Base-by-base conservation (phyloP, 2,329 filamentous ascomycete genomes). In the Penicillium sp. region DNA sequence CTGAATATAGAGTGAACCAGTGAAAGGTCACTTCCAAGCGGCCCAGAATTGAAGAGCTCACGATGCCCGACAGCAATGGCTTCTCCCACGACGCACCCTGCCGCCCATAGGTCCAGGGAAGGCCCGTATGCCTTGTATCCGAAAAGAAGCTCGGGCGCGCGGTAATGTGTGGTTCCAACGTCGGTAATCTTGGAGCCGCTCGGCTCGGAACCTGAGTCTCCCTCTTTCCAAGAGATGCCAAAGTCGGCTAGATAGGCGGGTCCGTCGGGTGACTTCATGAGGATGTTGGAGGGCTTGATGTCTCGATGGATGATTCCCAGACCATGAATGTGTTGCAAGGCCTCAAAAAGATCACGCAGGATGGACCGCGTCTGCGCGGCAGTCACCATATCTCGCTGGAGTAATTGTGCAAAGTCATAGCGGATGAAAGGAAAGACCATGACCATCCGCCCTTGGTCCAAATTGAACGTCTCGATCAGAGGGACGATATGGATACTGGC, bases 1-100 rank as follows among this genome's bases (percentile, higher is more conserved):
- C 87, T 84, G 71, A 98, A 97, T 33, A 97, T 91, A 62, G 89
- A 95, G 45, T 90, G 78, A 48, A 98, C 91, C 43, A 98, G 75
- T 0, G 88, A 87, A 35, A 98, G 76, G 69, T 98, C 93, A 63
- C 88, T 97, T 0, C 94, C 93, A 43, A 97, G 78, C 58, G 95
- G 88, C 1, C 89, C 86, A 3, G 89, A 88, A 64, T 93, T 85
- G 58, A 98, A 97, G 1, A 97, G 74, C 0, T 85, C 77, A 51
- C 72, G 39, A 72, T 82, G 57, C 65, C 76, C 55, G 55, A 76
- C 52, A 66, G 76, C 62, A 72, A 83, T 63, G 67, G 87, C 72
- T 68, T 97, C 90, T 4, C 89, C 87, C 9, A 94, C 80, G 61
- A 95, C 85, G 53, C 85, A 85, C 1, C 94, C 93, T 0, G 86